phyloP scores from a whole-genome alignment of 2,329 filamentous ascomycete species.

The Fusarium sp. region DNA sequence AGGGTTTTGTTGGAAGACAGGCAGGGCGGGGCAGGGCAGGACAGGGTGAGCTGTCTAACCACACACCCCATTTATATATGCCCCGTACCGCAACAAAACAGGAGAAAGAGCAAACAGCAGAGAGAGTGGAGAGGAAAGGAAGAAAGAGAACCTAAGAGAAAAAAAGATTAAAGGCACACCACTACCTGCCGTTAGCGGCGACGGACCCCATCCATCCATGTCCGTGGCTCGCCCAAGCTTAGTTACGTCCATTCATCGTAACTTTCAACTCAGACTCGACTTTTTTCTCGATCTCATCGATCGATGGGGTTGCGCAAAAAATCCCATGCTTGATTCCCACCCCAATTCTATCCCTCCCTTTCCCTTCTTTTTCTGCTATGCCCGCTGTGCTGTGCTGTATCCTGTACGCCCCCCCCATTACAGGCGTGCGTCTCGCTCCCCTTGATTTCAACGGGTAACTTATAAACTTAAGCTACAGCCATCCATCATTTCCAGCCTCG shows the following conservation, averaged over 20 bases:
- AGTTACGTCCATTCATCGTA: conserved; percentile 35
- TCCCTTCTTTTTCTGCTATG: conserved; percentile 16
- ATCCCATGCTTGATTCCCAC: conserved; percentile 47
- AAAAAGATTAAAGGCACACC: conserved; percentile 24
- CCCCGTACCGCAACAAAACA: background rate
- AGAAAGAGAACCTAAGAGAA: conserved; percentile 1
- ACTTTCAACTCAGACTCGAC: conserved; percentile 36
- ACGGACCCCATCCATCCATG: conserved; percentile 19
- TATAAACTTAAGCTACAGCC: conserved; percentile 45
- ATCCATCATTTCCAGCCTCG: conserved; percentile 36
- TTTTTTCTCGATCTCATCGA: conserved; percentile 53
- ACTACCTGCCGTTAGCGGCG: conserved; percentile 23
- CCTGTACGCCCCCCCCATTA: conserved; percentile 4
- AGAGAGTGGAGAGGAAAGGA: background rate
- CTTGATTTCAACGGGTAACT: conserved; percentile 33
- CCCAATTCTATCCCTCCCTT: conserved; percentile 43
- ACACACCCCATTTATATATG: conserved; percentile 1
- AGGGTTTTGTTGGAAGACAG: conserved; percentile 19
- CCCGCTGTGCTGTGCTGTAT: conserved; percentile 9
- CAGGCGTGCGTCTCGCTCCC: conserved; percentile 25
- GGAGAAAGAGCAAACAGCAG: background rate
- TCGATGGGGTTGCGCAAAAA: conserved; percentile 53
- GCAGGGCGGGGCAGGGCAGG: background rate
- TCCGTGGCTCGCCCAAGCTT: conserved; percentile 35
- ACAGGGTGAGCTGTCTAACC: background rate